phyloP scores from a whole-genome alignment of 148 eudicot genomes.

The Arctostaphylos glauca region DNA sequence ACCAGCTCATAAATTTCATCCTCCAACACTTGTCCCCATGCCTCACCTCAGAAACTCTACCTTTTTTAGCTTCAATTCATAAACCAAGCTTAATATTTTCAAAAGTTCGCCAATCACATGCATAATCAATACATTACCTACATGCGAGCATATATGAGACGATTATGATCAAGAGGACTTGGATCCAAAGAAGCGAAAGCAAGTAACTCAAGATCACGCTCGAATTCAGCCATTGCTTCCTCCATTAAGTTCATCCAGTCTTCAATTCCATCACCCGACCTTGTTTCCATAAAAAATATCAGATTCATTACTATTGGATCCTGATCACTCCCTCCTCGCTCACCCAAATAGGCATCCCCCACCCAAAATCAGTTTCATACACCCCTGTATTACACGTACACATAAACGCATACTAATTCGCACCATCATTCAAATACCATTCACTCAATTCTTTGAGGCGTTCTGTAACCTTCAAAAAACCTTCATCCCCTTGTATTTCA shows the following conservation, averaged over 20 bases:
- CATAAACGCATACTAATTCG: background rate
- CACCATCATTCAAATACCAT: background rate
- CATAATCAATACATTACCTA: no score
- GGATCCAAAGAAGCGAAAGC: constrained; percentile 19
- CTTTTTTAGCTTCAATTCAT: no score
- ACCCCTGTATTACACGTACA: constrained; percentile 22
- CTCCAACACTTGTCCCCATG: no score
- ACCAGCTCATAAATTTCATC: no score
- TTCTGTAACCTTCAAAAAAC: constrained; percentile 8
- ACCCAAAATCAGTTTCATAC: constrained; percentile 31
- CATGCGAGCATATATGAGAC: no score
- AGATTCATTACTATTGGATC: constrained; percentile 2
- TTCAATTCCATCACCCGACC: constrained; percentile 24
- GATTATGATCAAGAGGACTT: constrained; percentile 5
- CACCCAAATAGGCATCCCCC: constrained; percentile 33
- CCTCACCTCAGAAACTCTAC: no score
- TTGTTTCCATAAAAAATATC: constrained; percentile 21
- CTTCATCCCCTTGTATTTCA: constrained; percentile 18
- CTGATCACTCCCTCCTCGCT: constrained; percentile 12
- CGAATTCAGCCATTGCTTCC: constrained; percentile 28
- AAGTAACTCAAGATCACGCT: constrained; percentile 19
- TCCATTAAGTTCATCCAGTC: constrained; percentile 25
- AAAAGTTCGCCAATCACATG: no score
- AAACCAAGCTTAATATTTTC: no score
- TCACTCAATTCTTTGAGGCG: constrained; percentile 7